Evolutionary conservation across 2,329 filamentous ascomycete genomes (phyloP).

Genomic region (Scytalidium sp.): DNA sequence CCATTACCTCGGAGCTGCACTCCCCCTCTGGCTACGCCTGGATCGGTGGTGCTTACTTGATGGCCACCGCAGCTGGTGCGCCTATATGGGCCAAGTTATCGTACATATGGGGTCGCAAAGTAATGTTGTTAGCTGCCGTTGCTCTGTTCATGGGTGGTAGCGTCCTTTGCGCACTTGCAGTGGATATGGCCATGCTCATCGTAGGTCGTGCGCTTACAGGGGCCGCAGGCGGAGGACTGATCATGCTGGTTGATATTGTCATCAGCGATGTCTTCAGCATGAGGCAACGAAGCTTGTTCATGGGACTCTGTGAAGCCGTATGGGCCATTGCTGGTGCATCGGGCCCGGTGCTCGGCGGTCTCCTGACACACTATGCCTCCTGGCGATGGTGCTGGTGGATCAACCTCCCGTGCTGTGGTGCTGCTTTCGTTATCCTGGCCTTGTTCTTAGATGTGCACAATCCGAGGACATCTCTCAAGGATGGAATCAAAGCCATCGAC

Average conservation of each 20-base stretch:
- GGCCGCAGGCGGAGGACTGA: conserved; percentile 58
- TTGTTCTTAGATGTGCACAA: conserved; percentile 61
- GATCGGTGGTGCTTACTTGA: conserved; percentile 47
- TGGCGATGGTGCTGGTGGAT: conserved; percentile 30
- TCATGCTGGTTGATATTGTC: conserved; percentile 56
- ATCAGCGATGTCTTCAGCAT: conserved; percentile 73
- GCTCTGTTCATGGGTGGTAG: conserved; percentile 60
- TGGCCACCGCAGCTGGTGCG: conserved; percentile 50
- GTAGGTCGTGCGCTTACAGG: conserved; percentile 59
- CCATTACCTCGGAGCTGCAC: conserved; percentile 33
- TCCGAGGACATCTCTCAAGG: conserved; percentile 51
- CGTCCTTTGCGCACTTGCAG: conserved; percentile 55
- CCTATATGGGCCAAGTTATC: conserved; percentile 57
- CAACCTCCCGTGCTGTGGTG: conserved; percentile 48
- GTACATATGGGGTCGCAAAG: conserved; percentile 65
- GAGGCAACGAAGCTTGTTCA: conserved; percentile 27
- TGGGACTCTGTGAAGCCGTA: conserved; percentile 7
- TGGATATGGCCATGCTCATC: conserved; percentile 59
- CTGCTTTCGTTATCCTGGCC: conserved; percentile 48
- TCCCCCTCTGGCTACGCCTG: conserved; percentile 46
- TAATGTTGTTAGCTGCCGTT: conserved; percentile 57
- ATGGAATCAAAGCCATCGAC: conserved; percentile 57
- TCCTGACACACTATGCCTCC: conserved; percentile 29
- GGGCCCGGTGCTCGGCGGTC: conserved; percentile 27
- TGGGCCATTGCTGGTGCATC: conserved; percentile 12